Conservation (phyloP, 768 basidiomycete species). For the Agrocybe pediades region DNA sequence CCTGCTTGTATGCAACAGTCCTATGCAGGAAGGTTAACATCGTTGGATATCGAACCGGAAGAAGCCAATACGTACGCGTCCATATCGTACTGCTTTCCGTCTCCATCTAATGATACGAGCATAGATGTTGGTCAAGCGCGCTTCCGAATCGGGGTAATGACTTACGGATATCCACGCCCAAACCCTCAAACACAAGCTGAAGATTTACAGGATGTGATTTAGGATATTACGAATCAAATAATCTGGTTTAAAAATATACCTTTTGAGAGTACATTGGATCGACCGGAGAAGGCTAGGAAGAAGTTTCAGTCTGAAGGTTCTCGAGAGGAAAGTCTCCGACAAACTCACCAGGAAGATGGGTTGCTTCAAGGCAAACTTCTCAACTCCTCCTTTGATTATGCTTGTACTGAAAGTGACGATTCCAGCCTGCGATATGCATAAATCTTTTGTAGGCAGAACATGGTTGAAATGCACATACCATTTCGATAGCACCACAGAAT, state of each 20-base stretch:
- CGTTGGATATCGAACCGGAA: neutral
- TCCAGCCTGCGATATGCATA: constrained; percentile 47
- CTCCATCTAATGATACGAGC: constrained; percentile 50
- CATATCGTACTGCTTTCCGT: constrained; percentile 78
- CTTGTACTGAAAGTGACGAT: constrained; percentile 72
- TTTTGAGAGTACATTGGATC: constrained; percentile 78
- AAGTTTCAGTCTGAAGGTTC: neutral
- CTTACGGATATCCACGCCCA: constrained; percentile 71
- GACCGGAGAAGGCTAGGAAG: constrained; percentile 63
- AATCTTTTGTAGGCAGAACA: neutral
- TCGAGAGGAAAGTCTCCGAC: neutral
- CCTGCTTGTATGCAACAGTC: constrained; percentile 79
- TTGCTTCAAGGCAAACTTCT: constrained; percentile 73
- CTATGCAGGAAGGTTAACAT: constrained; percentile 29
- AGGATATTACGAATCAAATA: too few relatives aligned
- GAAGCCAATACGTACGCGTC: constrained; percentile 52
- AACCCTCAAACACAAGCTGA: constrained; percentile 73
- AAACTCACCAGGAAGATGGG: constrained; percentile 69
- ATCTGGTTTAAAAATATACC: constrained; percentile 27
- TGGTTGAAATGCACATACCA: constrained; percentile 41
- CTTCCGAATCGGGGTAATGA: constrained; percentile 6
- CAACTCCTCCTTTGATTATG: constrained; percentile 73
- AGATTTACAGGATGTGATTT: too few relatives aligned
- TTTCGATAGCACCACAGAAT: constrained; percentile 80
- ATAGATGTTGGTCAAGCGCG: neutral